Conservation (phyloP, 1,284 basidiomycete genomes). For the Pseudozyma sp. region DNA sequence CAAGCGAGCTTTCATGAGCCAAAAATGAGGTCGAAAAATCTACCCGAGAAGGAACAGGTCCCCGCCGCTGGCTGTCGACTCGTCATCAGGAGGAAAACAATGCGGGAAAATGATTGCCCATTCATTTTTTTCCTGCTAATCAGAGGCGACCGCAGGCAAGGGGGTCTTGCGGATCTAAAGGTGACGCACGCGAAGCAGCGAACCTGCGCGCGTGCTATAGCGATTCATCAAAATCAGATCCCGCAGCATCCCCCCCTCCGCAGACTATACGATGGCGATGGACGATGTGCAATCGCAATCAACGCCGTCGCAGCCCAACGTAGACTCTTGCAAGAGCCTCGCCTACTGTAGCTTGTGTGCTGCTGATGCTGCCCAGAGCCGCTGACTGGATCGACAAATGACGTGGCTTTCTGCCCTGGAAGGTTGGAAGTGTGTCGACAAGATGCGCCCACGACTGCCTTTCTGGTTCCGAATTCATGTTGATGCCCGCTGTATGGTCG, state of each 20-base stretch:
- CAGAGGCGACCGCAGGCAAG: neutral
- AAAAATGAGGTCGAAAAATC: neutral
- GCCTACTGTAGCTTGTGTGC: too few species aligned
- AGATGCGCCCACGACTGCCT: neutral
- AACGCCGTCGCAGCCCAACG: neutral
- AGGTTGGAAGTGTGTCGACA: too few species aligned
- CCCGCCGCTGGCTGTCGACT: conserved; percentile 6
- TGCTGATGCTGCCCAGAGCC: too few species aligned
- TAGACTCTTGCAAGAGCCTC: too few species aligned
- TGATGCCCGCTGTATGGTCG: neutral
- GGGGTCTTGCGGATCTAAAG: conserved; percentile 21
- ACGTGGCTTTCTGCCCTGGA: too few species aligned
- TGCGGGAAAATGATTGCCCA: conserved; percentile 4
- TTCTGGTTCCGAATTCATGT: neutral
- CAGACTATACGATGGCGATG: neutral
- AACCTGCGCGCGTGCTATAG: conserved; percentile 2
- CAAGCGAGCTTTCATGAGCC: conserved; percentile 27
- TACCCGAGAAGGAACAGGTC: conserved; percentile 7
- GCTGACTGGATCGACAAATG: too few species aligned
- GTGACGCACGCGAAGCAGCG: conserved; percentile 20
- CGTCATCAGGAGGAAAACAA: neutral
- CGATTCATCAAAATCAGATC: neutral
- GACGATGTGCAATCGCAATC: neutral
- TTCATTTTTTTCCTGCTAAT: neutral
- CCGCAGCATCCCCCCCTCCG: neutral